Evolutionary conservation across 2,329 filamentous ascomycete species (phyloP).

Genomic region (Xylariaceae sp.): DNA sequence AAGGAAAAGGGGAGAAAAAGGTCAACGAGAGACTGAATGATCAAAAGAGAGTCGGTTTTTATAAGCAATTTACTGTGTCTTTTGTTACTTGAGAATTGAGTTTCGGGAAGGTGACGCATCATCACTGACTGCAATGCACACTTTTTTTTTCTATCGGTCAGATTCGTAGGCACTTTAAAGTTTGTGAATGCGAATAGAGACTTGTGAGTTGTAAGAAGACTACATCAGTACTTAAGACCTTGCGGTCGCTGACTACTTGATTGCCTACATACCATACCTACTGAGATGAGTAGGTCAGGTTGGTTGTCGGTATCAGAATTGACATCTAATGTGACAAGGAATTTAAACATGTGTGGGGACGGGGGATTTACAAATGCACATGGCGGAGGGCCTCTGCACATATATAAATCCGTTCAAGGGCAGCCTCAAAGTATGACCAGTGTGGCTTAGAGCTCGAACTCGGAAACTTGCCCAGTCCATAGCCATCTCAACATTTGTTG

Average conservation of each 20-base stretch:
- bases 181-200: too few species aligned
- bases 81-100: too few species aligned
- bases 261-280: background rate
- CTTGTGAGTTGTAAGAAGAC: too few species aligned
- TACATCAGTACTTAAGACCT: too few species aligned
- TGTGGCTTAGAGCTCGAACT: background rate
- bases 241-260: background rate
- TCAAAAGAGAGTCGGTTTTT: too few species aligned
- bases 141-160: too few species aligned
- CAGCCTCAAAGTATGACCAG: conserved; percentile 3
- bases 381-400: conserved; percentile 6
- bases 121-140: too few species aligned
- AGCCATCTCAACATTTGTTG: conserved; percentile 1
- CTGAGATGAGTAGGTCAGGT: background rate
- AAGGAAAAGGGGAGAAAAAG: too few species aligned
- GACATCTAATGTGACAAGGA: background rate
- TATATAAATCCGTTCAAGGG: conserved; percentile 17
- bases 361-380: conserved; percentile 6
- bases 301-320: background rate
- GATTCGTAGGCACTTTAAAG: too few species aligned
- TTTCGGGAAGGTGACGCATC: too few species aligned
- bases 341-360: background rate
- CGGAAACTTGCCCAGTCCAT: background rate
- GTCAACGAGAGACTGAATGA: too few species aligned
- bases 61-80: too few species aligned